Evolutionary conservation across 805 yeast species (phyloP).

Genomic region (Tetrapisispora fleetii): DNA sequence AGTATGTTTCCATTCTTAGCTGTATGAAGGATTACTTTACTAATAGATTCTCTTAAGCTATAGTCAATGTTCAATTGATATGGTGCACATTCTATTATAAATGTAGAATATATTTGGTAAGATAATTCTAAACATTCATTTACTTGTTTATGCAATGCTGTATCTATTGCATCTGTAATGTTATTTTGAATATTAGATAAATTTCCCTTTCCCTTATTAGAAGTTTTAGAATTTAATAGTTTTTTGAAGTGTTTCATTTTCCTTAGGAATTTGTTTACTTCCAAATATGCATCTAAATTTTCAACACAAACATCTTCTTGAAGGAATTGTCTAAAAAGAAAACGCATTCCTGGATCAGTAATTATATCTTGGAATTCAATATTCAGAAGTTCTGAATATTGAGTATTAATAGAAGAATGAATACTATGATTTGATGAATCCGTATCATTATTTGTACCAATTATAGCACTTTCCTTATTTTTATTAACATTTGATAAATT

Average conservation of each 20-base stretch:
- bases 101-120: conserved; percentile 56
- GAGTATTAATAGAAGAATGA: background rate
- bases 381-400: background rate
- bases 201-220: conserved; percentile 6
- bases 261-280: conserved; percentile 43
- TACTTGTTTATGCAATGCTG: conserved; percentile 36
- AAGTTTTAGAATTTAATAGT: conserved; percentile 17
- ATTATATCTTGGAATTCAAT: conserved; percentile 19
- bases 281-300: conserved; percentile 62
- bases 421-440: conserved; percentile 10
- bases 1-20: background rate
- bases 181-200: conserved; percentile 14
- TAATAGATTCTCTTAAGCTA: conserved; percentile 36
- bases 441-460: conserved; percentile 5
- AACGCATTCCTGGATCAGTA: conserved; percentile 66
- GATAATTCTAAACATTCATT: conserved; percentile 51
- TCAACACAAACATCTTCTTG: conserved; percentile 60
- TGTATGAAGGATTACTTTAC: conserved; percentile 32
- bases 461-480: background rate
- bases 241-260: conserved; percentile 36
- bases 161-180: conserved; percentile 26
- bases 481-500: background rate
- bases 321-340: conserved; percentile 56
- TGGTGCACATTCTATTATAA: conserved; percentile 56
- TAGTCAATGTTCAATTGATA: conserved; percentile 62